Conservation (phyloP, 371 early-diverging fungal species). For the Choanephora cucurbitarum region DNA sequence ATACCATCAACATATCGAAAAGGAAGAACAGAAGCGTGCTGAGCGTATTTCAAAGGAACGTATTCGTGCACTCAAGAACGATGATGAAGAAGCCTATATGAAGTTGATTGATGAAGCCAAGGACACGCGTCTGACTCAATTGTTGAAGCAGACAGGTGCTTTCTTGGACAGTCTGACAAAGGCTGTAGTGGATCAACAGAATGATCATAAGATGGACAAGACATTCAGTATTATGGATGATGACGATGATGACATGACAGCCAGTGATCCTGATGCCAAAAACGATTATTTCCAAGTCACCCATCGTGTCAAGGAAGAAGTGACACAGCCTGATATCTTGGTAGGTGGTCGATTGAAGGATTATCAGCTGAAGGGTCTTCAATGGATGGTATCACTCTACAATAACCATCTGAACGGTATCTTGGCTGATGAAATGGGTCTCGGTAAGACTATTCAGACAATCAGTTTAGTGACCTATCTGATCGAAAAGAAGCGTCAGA, state of each 20-base stretch:
- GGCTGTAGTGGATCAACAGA: conserved; percentile 76
- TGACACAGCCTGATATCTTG: conserved; percentile 81
- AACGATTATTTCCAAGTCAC: conserved; percentile 88
- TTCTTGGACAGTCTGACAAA: conserved; percentile 82
- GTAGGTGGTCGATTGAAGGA: conserved; percentile 93
- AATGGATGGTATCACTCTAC: conserved; percentile 98
- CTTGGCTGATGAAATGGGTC: conserved; percentile 98
- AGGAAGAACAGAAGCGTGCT: conserved; percentile 86
- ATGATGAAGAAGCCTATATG: conserved; percentile 96
- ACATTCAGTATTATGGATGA: conserved; percentile 21
- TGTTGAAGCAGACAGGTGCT: conserved; percentile 86
- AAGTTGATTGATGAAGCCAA: conserved; percentile 93
- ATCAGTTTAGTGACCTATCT: conserved; percentile 95
- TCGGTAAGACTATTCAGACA: conserved; percentile 98
- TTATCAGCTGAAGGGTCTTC: conserved; percentile 97
- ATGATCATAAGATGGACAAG: conserved; percentile 49
- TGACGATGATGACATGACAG: conserved; percentile 36
- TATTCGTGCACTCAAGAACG: conserved; percentile 90
- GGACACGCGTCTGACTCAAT: conserved; percentile 93
- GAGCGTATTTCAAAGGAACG: conserved; percentile 90
- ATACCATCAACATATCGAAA: conserved; percentile 83
- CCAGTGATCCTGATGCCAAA: conserved; percentile 42
- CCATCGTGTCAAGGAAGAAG: conserved; percentile 82
- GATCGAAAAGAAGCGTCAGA: conserved; percentile 88
- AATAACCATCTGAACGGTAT: conserved; percentile 97